Percentiles rank a stretch among this genome's conserved stretches.
phyloP scores from a whole-genome alignment of 2,329 filamentous ascomycete genomes.

The Leptographium procerum region DNA sequence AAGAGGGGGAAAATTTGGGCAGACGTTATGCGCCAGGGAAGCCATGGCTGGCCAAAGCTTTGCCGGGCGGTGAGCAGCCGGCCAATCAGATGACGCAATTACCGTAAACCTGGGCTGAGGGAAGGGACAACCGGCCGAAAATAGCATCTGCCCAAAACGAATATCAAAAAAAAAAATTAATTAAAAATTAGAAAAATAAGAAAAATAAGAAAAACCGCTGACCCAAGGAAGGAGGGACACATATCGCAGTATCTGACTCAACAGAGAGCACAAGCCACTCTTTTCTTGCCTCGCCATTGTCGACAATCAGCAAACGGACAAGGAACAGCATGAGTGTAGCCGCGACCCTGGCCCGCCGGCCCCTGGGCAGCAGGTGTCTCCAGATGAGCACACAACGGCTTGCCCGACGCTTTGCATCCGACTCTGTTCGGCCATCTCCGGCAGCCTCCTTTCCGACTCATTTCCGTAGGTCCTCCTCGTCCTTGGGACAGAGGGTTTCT shows the following conservation, averaged over 20 bases:
- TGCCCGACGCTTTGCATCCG: slow-evolving; percentile 5
- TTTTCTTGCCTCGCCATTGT: too few relatives aligned
- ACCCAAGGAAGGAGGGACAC: neutral
- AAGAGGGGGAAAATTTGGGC: neutral
- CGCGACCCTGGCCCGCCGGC: slow-evolving; percentile 9
- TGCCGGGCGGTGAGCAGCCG: neutral
- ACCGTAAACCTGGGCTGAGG: neutral
- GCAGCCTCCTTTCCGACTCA: neutral
- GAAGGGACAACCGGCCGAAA: too few relatives aligned
- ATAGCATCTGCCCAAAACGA: neutral
- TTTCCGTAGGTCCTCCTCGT: neutral
- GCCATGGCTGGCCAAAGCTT: neutral
- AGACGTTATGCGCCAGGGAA: neutral
- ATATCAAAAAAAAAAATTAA: neutral
- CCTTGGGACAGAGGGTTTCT: neutral
- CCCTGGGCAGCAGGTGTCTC: slow-evolving; percentile 7
- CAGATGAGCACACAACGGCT: slow-evolving; percentile 3
- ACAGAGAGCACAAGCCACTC: too few relatives aligned
- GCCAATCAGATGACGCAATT: neutral
- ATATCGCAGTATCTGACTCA: neutral
- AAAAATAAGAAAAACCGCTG: neutral
- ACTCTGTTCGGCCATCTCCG: neutral
- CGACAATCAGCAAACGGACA: neutral
- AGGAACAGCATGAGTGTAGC: slow-evolving; percentile 2
- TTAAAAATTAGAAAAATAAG: neutral